Conservation (phyloP, 257 asterid genomes). For the Eucommia ulmoides region DNA sequence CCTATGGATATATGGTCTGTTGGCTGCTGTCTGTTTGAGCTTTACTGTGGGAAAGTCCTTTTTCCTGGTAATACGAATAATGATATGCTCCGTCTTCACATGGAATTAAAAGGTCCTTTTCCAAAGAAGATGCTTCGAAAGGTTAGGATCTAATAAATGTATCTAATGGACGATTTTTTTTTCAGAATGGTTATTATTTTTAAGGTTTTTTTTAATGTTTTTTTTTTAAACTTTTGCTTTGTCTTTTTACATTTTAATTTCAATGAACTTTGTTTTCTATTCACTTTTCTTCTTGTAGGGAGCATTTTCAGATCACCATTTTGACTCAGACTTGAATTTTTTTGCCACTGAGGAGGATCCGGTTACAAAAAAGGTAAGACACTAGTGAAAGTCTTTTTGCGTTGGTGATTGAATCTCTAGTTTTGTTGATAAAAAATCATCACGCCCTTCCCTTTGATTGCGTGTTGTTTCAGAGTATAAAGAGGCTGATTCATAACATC, state of each 20-base stretch:
- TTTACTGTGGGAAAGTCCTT: conserved; percentile 86
- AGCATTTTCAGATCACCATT: conserved; percentile 73
- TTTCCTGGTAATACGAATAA: conserved; percentile 90
- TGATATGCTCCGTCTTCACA: conserved; percentile 98
- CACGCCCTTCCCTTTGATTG: conserved; percentile 3
- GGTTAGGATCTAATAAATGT: conserved; percentile 26
- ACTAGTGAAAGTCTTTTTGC: too few relatives aligned
- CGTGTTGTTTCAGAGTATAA: conserved; percentile 51
- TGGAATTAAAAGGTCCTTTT: conserved; percentile 91
- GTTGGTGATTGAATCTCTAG: conserved; percentile 8
- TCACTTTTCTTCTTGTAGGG: conserved; percentile 40
- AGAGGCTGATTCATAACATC: conserved; percentile 62
- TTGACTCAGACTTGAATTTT: conserved; percentile 83
- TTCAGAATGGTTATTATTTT: not conserved
- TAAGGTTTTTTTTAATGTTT: not conserved
- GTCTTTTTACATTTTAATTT: conserved; percentile 5
- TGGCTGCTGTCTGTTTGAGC: conserved; percentile 96
- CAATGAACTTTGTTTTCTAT: not conserved
- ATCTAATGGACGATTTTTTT: not conserved
- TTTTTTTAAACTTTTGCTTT: not conserved
- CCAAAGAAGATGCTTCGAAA: conserved; percentile 96
- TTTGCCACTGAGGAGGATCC: conserved; percentile 93
- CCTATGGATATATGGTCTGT: conserved; percentile 99
- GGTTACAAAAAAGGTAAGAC: conserved; percentile 88
- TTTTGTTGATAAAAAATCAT: too few relatives aligned